phyloP scores from a whole-genome alignment of 768 basidiomycete genomes.

The Holtermannia corniformis region DNA sequence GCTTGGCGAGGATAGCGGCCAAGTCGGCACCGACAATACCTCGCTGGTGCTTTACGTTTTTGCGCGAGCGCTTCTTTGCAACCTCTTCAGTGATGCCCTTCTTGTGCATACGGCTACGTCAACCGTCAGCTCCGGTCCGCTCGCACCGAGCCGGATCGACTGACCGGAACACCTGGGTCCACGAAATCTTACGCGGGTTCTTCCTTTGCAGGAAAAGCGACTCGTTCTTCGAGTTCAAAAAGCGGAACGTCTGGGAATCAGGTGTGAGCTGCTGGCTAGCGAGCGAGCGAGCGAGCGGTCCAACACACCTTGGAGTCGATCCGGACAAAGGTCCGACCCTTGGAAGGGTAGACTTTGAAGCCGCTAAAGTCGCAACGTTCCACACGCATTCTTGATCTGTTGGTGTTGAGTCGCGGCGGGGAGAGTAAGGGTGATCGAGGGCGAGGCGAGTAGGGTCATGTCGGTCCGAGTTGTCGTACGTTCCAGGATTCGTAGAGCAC shows the following conservation, averaged over 20 bases:
- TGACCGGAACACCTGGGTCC: slow-evolving; percentile 54
- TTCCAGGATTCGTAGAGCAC: no score
- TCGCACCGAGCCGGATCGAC: not conserved
- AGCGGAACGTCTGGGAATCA: slow-evolving; percentile 80
- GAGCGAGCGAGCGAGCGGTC: no score
- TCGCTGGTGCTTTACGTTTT: slow-evolving; percentile 87
- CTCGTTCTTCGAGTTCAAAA: slow-evolving; percentile 80
- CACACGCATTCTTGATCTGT: slow-evolving; percentile 58
- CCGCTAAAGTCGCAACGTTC: slow-evolving; percentile 98
- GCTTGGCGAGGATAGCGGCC: slow-evolving; percentile 75
- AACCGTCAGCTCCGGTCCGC: not conserved
- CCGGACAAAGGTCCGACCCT: slow-evolving; percentile 90
- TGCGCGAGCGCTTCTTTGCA: slow-evolving; percentile 95
- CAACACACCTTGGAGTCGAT: slow-evolving; percentile 81
- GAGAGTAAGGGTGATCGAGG: no score
- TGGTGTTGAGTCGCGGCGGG: not conserved
- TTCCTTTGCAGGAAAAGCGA: slow-evolving; percentile 98
- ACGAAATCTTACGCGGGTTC: slow-evolving; percentile 99
- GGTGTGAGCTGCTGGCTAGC: no score
- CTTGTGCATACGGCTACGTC: slow-evolving; percentile 71
- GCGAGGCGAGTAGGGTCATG: no score
- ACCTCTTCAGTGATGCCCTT: slow-evolving; percentile 99
- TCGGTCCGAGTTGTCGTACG: no score
- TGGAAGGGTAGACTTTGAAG: slow-evolving; percentile 94
- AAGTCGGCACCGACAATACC: slow-evolving; percentile 97